phyloP scores from a whole-genome alignment of 495 filamentous ascomycete species.

The Glarea lozoyensis region DNA sequence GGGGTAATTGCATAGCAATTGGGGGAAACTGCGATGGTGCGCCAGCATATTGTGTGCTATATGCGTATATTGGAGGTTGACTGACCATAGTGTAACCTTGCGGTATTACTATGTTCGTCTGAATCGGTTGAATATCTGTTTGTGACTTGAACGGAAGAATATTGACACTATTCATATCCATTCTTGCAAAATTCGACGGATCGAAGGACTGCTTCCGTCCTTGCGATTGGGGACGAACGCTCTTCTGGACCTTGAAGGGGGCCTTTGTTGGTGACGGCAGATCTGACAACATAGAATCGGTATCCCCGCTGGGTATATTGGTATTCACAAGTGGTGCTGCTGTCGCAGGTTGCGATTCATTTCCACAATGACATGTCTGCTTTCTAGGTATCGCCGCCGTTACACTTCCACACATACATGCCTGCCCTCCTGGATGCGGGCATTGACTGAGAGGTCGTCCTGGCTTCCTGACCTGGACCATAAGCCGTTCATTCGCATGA shows the following conservation, averaged over 20 bases:
- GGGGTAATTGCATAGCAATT: constrained; percentile 14
- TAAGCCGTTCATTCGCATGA: constrained; percentile 60
- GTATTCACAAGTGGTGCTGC: not conserved
- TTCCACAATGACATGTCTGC: constrained; percentile 37
- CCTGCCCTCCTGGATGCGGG: constrained; percentile 55
- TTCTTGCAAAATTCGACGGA: constrained; percentile 30
- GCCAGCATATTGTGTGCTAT: constrained; percentile 14
- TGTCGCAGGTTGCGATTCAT: constrained; percentile 1
- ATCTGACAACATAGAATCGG: constrained; percentile 5
- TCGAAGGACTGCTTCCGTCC: constrained; percentile 38
- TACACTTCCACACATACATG: constrained; percentile 38
- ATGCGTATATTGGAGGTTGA: constrained; percentile 9
- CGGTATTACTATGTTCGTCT: not conserved
- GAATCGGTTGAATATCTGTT: constrained; percentile 3
- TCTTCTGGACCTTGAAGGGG: constrained; percentile 35
- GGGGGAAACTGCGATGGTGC: constrained; percentile 9
- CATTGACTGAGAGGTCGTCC: constrained; percentile 71
- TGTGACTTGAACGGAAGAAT: constrained; percentile 19
- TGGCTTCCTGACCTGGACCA: constrained; percentile 73
- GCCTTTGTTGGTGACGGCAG: constrained; percentile 17
- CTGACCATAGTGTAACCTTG: constrained; percentile 10
- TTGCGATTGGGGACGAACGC: constrained; percentile 16
- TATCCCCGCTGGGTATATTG: not conserved
- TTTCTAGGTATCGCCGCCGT: constrained; percentile 44
- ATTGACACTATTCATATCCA: constrained; percentile 35